Percentiles rank a stretch among this genome's conserved stretches.
These are phyloP conservation scores for Venturiaceae sp. DNA, from an alignment of 2,329 filamentous ascomycete genomes.

Conservation along the genomic window DNA sequence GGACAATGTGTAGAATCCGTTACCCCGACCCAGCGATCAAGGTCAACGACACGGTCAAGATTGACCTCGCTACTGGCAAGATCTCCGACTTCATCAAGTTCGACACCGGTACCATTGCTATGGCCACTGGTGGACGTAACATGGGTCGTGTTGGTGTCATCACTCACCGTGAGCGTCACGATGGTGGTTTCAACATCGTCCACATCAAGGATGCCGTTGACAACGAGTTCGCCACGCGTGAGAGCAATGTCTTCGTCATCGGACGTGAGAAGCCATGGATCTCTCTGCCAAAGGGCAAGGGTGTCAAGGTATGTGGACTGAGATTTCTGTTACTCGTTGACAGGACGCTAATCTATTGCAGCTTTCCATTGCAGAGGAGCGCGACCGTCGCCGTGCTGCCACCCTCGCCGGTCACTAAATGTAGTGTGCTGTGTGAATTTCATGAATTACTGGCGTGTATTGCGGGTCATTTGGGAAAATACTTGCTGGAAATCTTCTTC, in stretches of 20 bases:
- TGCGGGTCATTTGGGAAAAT: neutral
- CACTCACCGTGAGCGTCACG: slow-evolving; percentile 99
- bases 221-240: slow-evolving; percentile 99
- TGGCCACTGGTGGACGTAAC: slow-evolving; percentile 99
- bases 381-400: slow-evolving; percentile 85
- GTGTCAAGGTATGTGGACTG: slow-evolving; percentile 67
- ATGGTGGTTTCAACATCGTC: slow-evolving; percentile 99
- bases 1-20: slow-evolving; percentile 64
- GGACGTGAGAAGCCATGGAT: slow-evolving; percentile 98
- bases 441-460: neutral
- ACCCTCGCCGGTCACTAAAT: slow-evolving; percentile 42
- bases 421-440: slow-evolving; percentile 1
- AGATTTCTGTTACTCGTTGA: neutral
- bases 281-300: slow-evolving; percentile 99
- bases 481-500: neutral
- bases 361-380: slow-evolving; percentile 97
- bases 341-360: slow-evolving; percentile 20
- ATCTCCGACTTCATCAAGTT: slow-evolving; percentile 97
- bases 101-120: slow-evolving; percentile 95
- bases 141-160: slow-evolving; percentile 99
- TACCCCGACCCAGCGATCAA: slow-evolving; percentile 98
- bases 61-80: slow-evolving; percentile 94
- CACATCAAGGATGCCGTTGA: slow-evolving; percentile 99
- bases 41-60: slow-evolving; percentile 99
- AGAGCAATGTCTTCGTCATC: slow-evolving; percentile 99